Base-by-base conservation (phyloP, 1,284 basidiomycete species). In the Caloboletus inedulis region DNA sequence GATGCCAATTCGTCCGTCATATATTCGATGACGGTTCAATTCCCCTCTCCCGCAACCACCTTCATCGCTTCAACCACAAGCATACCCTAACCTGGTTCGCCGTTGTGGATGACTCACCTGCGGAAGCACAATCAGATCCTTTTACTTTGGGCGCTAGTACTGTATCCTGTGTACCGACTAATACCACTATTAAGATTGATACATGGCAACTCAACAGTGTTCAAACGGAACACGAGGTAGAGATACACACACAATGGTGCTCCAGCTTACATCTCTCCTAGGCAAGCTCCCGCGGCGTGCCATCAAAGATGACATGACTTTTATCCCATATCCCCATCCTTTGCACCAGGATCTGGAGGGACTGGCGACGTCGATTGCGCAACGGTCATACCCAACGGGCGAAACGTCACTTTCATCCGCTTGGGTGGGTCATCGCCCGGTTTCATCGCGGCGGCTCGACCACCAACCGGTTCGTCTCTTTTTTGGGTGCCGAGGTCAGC, bases 401-500 rank as follows among this genome's bases (percentile, higher is more conserved):
- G 81, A 53, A 89, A 75, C 71, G 82, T 88, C 53, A 91, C 73
- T 72, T 88, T 89, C 63, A 91, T 80, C 71, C 89, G 89, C 73
- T 85, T 89, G 35, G 84, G 82, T 51, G 81, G 79, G 52, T 85
- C 84, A 62, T 86, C 84, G 9, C 77, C 76, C 13, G 72, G 68
- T 68, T 82, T 82, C 47, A 72, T 63, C 25, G 52, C 37, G 47
- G 64, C 52, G 54, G 62, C 65, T 35, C 67, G 64, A 51, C 59
- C 63, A 25, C 66, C 62, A 30, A 46, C 27, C 5, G 53, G 58
- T 34, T 59, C 62, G 29, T 61, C 61, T 30, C 59, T 61, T 63
- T 76, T 80, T 58, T 73, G 71, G 33, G 61, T 62, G 18, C 71
- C 69, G 25, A 70, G 62, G 56, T 78, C 77, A 14, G 69, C 68